These are phyloP conservation scores for Psidium guajava DNA, from an alignment of 345 rosid genomes.

Conservation along the genomic window DNA sequence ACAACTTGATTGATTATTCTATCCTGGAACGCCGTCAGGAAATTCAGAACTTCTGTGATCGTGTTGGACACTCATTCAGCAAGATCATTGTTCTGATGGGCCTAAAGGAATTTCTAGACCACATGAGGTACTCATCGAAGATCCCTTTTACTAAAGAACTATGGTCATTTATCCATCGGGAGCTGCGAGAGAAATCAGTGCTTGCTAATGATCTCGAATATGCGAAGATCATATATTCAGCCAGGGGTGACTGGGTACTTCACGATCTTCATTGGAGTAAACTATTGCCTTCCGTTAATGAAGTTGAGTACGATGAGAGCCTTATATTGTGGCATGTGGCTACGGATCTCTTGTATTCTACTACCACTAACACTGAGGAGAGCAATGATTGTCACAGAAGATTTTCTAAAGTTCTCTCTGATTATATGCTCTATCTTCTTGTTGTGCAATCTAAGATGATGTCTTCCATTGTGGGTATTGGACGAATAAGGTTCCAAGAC, in stretches of 20 bases:
- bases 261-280: neutral
- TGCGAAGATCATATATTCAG: constrained; percentile 32
- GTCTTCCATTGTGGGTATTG: constrained; percentile 2
- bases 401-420: neutral
- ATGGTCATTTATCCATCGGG: constrained; percentile 37
- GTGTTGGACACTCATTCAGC: neutral
- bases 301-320: constrained; percentile 37
- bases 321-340: constrained; percentile 48
- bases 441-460: neutral
- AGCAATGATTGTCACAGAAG: neutral
- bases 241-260: constrained; percentile 52
- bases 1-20: neutral
- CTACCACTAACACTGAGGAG: neutral
- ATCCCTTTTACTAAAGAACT: constrained; percentile 29
- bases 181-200: constrained; percentile 26
- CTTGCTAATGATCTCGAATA: constrained; percentile 25
- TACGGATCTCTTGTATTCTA: constrained; percentile 25
- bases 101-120: constrained; percentile 23
- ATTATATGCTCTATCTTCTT: constrained; percentile 5
- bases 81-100: neutral
- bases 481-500: neutral
- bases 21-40: neutral
- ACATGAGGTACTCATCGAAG: constrained; percentile 14
- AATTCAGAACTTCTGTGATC: neutral
- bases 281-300: constrained; percentile 18